Evolutionary conservation across 176 grass and related monocot species (phyloP).

Genomic region (Oryza brachyantha): DNA sequence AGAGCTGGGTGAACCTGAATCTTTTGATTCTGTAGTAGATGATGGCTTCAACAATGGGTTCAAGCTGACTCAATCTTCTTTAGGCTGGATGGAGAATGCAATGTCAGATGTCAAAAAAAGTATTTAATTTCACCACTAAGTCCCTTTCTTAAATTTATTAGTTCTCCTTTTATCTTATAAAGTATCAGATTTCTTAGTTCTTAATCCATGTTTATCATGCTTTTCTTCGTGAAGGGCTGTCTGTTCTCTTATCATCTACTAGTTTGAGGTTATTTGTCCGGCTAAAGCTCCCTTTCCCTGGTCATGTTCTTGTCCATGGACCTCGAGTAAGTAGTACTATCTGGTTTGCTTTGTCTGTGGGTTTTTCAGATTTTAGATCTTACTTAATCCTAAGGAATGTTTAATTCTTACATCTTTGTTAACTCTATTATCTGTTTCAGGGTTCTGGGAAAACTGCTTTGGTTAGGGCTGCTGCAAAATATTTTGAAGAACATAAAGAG

Average conservation of each 20-base stretch:
- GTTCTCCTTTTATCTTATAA: background rate
- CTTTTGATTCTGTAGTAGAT: slow-evolving; percentile 49
- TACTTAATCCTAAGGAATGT: background rate
- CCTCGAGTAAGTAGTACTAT: slow-evolving; percentile 74
- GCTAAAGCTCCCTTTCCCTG: slow-evolving; percentile 64
- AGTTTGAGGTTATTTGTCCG: slow-evolving; percentile 56
- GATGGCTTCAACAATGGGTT: slow-evolving; percentile 43
- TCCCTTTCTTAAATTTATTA: background rate
- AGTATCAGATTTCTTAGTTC: background rate
- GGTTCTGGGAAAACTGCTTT: slow-evolving; percentile 97
- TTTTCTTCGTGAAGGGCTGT: slow-evolving; percentile 60
- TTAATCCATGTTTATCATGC: slow-evolving; percentile 16
- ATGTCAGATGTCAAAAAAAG: slow-evolving; percentile 77
- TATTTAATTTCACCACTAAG: slow-evolving; percentile 35
- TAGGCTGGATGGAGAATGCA: slow-evolving; percentile 86
- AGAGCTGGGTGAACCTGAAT: slow-evolving; percentile 69
- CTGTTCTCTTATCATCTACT: slow-evolving; percentile 65
- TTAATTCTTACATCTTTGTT: background rate
- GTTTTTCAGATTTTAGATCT: slow-evolving; percentile 17
- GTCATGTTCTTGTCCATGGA: slow-evolving; percentile 86
- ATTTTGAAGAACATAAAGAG: slow-evolving; percentile 75
- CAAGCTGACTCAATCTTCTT: slow-evolving; percentile 57
- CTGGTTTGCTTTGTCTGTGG: slow-evolving; percentile 23
- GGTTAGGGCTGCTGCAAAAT: slow-evolving; percentile 70
- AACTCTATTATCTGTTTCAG: slow-evolving; percentile 43